Conservation (phyloP, 306 rosid genomes). For the cucumber (Cucumis sativus) region Cucumber_9930_V3 NC_026659.2:22265501-22266000, state of each 20-base stretch:
- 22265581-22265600: background rate
- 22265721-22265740: background rate
- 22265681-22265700: background rate
- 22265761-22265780: background rate
- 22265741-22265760: background rate
- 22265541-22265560: background rate
- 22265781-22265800: background rate
- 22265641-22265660: background rate
- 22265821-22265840: background rate
- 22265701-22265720: background rate
- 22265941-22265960: background rate
- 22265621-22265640: background rate
- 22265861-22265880: background rate
- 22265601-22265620: background rate
- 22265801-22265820: background rate
- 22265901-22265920: background rate
- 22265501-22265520: background rate
- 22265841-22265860: background rate
- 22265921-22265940: background rate
- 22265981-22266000: background rate
- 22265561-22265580: background rate
- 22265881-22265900: background rate
- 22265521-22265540: background rate
- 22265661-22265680: background rate
- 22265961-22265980: conserved; percentile 9